phyloP scores from a whole-genome alignment of 371 early-diverging fungal species.

The Rhizopus arrhizus region DNA sequence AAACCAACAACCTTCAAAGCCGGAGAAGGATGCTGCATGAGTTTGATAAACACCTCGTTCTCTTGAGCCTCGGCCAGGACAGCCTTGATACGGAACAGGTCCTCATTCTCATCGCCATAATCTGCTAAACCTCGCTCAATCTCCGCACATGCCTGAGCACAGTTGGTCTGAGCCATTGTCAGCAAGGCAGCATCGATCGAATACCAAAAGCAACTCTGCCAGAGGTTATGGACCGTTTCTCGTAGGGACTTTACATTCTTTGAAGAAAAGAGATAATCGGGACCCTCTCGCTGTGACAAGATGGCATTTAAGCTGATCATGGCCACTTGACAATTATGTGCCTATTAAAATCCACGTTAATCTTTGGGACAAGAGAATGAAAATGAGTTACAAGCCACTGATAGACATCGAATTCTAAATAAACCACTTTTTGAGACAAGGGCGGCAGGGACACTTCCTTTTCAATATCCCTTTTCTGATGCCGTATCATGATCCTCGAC shows the following conservation, averaged over 20 bases:
- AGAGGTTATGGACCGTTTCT: conserved; percentile 63
- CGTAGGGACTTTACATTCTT: conserved; percentile 57
- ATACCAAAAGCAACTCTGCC: conserved; percentile 70
- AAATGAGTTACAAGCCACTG: conserved; percentile 49
- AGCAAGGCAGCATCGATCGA: conserved; percentile 29
- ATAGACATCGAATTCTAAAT: conserved; percentile 59
- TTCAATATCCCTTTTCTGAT: conserved; percentile 54
- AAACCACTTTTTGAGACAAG: conserved; percentile 53
- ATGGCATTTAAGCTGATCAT: conserved; percentile 71
- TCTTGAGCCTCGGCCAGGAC: conserved; percentile 35
- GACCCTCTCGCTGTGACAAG: conserved; percentile 56
- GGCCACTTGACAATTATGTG: conserved; percentile 67
- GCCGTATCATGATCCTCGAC: conserved; percentile 69
- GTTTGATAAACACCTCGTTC: conserved; percentile 35
- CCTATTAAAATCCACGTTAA: conserved; percentile 12
- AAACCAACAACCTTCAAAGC: conserved; percentile 42
- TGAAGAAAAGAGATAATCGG: conserved; percentile 74
- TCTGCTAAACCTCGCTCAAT: conserved; percentile 30
- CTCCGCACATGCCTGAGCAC: conserved; percentile 22
- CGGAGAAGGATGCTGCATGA: conserved; percentile 37
- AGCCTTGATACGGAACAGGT: conserved; percentile 32
- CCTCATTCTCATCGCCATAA: conserved; percentile 44
- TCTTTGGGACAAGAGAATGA: not conserved
- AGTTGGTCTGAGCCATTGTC: conserved; percentile 24
- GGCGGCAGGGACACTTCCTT: conserved; percentile 66